These are phyloP conservation scores for Cytospora chrysosperma DNA, from an alignment of 2,329 filamentous ascomycete genomes.

Conservation along the genomic window DNA sequence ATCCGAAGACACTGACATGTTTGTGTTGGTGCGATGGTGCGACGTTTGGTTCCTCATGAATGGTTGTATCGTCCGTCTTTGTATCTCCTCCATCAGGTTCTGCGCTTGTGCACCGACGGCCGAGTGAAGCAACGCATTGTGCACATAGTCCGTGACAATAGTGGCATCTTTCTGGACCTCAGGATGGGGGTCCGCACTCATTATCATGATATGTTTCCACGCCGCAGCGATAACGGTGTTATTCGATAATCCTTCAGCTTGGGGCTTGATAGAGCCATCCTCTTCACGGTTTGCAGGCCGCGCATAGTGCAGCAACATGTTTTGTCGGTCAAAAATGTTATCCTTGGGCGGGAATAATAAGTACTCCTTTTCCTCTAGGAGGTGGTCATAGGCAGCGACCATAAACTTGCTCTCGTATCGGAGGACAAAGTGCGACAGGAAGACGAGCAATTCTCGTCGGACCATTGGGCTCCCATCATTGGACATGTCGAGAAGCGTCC, in stretches of 20 bases:
- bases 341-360: constrained; percentile 55
- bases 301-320: constrained; percentile 59
- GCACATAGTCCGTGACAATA: constrained; percentile 82
- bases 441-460: constrained; percentile 87
- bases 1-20: constrained; percentile 34
- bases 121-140: constrained; percentile 75
- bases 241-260: constrained; percentile 64
- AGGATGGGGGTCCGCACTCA: constrained; percentile 91
- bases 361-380: constrained; percentile 78
- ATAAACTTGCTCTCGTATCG: constrained; percentile 91
- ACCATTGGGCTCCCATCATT: constrained; percentile 94
- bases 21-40: constrained; percentile 44
- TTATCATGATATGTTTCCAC: constrained; percentile 88
- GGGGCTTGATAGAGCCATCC: constrained; percentile 57
- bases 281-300: constrained; percentile 54
- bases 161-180: constrained; percentile 86
- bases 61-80: constrained; percentile 48
- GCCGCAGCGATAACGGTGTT: constrained; percentile 91
- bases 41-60: constrained; percentile 43
- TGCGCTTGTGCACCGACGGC: constrained; percentile 70
- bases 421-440: constrained; percentile 86
- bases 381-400: constrained; percentile 87
- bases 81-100: constrained; percentile 71
- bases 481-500: constrained; percentile 85
- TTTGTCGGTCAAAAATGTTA: constrained; percentile 58